Base-by-base conservation (phyloP, 495 filamentous ascomycete genomes). In the Podospora pseudopauciseta region DNA sequence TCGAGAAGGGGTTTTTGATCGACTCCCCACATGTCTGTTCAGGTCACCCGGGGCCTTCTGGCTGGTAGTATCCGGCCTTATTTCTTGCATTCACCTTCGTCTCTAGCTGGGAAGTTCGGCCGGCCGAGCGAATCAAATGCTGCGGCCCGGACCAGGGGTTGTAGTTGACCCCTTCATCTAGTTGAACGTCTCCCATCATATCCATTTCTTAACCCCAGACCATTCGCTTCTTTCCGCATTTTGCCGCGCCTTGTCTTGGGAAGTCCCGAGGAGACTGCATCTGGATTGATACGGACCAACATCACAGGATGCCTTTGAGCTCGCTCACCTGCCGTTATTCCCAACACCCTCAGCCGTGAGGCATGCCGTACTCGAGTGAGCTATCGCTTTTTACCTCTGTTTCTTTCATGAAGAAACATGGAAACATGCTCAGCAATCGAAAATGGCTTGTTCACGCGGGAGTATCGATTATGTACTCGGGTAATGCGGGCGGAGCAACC, bases 11-110 rank as follows among this genome's bases (percentile, higher is more conserved):
- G 39, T 3, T 16, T 49, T 49, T 49, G 39, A 49, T 49, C 39
- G 39, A 49, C 39, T 49, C 15, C 39, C 15, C 39, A 18, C 39
- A 49, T 11, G 39, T 49, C 39, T 49, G 39, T 49, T 49, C 23
- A 49, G 39, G 39, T 49, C 39, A 49, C 39, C 39, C 39, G 39
- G 39, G 39, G 39, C 39, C 9, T 13, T 9, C 39, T 34, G 68
- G 56, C 39, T 64, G 69, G 74, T 74, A 58, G 58, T 69, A 75
- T 72, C 72, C 72, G 74, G 71, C 72, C 67, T 61, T 75, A 73
- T 73, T 76, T 63, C 30, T 59, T 66, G 65, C 65, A 68, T 61
- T 27, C 63, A 49, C 61, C 13, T 65, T 49, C 60, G 60, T 64
- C 57, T 60, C 60, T 20, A 34, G 64, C 49, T 61, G 26, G 60